phyloP scores from a whole-genome alignment of 352 stramenopile species.

The Phytophthora fragariaefolia region DNA sequence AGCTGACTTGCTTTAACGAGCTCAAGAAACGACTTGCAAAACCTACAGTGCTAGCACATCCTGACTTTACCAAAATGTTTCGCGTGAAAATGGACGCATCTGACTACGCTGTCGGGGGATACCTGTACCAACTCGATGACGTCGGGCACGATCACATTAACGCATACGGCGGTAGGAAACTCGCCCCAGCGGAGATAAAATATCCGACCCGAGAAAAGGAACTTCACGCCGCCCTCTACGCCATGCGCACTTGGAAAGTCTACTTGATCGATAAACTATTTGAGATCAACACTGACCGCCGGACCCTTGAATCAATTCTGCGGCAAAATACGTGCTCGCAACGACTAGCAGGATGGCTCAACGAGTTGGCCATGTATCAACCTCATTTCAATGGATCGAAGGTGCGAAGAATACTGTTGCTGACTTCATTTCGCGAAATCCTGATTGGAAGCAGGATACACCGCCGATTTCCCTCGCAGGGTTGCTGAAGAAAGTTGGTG shows the following conservation, averaged over 20 bases:
- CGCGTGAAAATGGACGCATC: conserved; percentile 5
- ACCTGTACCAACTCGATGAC: neutral
- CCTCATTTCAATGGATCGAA: conserved; percentile 8
- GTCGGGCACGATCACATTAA: neutral
- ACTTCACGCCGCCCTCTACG: neutral
- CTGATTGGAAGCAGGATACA: neutral
- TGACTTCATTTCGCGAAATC: conserved; percentile 1
- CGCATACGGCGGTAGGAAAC: neutral
- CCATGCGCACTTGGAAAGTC: conserved; percentile 4
- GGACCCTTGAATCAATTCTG: conserved; percentile 16
- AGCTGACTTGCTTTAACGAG: neutral
- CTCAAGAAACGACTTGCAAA: neutral
- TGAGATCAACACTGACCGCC: conserved; percentile 23
- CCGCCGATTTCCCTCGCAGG: neutral
- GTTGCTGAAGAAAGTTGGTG: neutral
- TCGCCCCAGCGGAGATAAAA: neutral
- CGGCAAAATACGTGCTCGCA: conserved; percentile 9
- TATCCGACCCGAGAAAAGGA: neutral
- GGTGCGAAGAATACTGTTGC: neutral
- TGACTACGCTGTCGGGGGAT: conserved; percentile 1
- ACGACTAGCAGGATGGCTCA: conserved; percentile 6
- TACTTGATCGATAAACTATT: conserved; percentile 26
- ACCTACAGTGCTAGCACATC: neutral
- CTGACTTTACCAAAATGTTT: neutral
- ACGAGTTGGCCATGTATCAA: conserved; percentile 9